A percentile compares a stretch with the other conserved stretches of the same genome.
Conservation (phyloP, 2,329 filamentous ascomycete species). For the Colletotrichum tanaceti region DNA sequence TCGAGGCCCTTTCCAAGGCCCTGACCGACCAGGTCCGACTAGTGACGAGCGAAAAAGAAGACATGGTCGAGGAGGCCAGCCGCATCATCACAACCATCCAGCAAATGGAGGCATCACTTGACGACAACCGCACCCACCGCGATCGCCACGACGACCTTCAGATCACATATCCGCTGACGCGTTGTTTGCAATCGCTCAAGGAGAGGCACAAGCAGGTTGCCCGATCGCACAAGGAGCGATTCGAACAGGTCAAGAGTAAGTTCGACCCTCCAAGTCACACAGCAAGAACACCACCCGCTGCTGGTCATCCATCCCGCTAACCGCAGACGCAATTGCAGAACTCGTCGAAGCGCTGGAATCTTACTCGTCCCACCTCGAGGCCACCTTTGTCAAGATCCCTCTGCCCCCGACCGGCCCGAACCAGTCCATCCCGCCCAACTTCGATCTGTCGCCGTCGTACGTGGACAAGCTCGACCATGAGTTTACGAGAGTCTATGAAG, state of each 20-base stretch:
- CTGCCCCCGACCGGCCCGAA: constrained; percentile 85
- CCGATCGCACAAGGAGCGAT: constrained; percentile 88
- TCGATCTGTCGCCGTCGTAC: constrained; percentile 93
- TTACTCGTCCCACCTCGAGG: constrained; percentile 94
- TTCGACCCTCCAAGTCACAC: constrained; percentile 41
- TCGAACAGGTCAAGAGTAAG: constrained; percentile 94
- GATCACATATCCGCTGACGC: constrained; percentile 84
- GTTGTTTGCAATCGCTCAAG: constrained; percentile 82
- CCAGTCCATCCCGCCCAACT: constrained; percentile 80
- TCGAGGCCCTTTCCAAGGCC: constrained; percentile 89
- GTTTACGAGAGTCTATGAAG: constrained; percentile 95
- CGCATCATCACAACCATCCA: constrained; percentile 85
- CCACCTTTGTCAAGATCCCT: constrained; percentile 85
- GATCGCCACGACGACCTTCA: constrained; percentile 75
- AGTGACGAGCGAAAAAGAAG: constrained; percentile 89
- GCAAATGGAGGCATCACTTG: constrained; percentile 92
- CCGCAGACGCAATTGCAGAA: constrained; percentile 67
- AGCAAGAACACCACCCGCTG: not conserved
- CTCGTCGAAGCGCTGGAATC: constrained; percentile 93
- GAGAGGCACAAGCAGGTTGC: constrained; percentile 86
- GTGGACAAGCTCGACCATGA: constrained; percentile 88
- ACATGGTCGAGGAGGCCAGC: constrained; percentile 89
- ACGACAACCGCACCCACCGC: constrained; percentile 75
- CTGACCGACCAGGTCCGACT: constrained; percentile 88
- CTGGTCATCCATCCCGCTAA: constrained; percentile 30